Evolutionary conservation across 2,329 filamentous ascomycete species (phyloP), one percentile per base, ranked within the genome.

Genomic region (Zarea fungicola): DNA sequence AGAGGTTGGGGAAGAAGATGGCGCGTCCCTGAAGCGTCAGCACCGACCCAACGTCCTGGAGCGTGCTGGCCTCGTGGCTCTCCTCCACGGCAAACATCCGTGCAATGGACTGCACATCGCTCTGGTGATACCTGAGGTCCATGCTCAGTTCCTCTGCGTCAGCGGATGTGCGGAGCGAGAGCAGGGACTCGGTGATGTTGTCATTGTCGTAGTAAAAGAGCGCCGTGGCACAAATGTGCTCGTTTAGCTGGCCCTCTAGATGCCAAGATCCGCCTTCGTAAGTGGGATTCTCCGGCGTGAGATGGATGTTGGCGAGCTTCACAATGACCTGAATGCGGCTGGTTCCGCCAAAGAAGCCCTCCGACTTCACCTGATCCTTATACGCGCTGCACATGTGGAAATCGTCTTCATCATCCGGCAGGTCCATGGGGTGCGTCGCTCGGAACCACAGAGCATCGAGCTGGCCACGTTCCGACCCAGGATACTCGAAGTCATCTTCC

Each of bases 211-310:
- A 80, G 60, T 83, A 82, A 62, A 81, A 83, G 16, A 86, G 65
- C 0, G 81, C 77, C 0, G 80, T 81, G 0, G 80, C 80, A 54
- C 74, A 75, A 31, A 87, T 84, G 53, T 76, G 77, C 61, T 87
- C 83, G 55, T 86, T 85, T 7, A 72, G 54, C 52, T 68, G 66
- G 16, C 78, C 77, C 53, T 81, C 78, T 2, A 78, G 57, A 54
- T 81, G 78, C 74, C 78, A 82, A 1, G 63, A 65, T 1, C 78
- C 78, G 14, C 75, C 75, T 0, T 65, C 61, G 53, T 80, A 85
- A 0, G 58, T 57, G 0, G 81, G 77, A 2, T 78, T 73, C 16
- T 78, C 75, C 0, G 82, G 82, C 0, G 73, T 79, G 1, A 86
- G 69, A 23, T 83, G 71, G 37, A 85, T 78, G 41, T 76, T 80